A percentile compares a stretch with the other conserved stretches of the same genome.
Evolutionary conservation across 2,329 filamentous ascomycete genomes (phyloP).

Genomic region (Colletotrichum theobromicola): DNA sequence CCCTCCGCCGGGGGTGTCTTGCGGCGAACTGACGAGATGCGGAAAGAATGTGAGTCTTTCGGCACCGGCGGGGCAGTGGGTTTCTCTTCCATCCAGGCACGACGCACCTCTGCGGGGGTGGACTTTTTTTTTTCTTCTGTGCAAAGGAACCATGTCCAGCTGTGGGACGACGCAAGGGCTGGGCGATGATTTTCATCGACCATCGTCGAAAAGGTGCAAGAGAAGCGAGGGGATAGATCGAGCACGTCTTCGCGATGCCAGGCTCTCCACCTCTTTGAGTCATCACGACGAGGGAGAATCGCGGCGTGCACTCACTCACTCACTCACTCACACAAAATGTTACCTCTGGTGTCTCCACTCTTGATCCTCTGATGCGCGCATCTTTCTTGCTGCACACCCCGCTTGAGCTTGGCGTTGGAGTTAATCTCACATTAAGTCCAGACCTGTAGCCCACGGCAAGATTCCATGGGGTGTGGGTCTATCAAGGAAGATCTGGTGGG

Average conservation of each 20-base stretch:
- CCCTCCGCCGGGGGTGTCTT: neutral
- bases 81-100: neutral
- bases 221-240: neutral
- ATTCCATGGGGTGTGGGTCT: neutral
- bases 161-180: neutral
- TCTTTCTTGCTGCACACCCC: neutral
- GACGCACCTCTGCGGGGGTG: neutral
- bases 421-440: constrained; percentile 6
- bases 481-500: neutral
- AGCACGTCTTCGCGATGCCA: neutral
- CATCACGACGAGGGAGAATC: neutral
- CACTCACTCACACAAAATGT: neutral
- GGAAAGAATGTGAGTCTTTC: neutral
- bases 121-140: neutral
- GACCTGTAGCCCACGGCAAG: neutral
- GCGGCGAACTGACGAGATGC: neutral
- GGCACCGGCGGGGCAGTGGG: constrained; percentile 4
- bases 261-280: neutral
- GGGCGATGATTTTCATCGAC: neutral
- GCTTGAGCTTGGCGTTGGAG: neutral
- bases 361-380: neutral
- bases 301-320: neutral
- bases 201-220: neutral
- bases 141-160: neutral
- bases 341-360: neutral